Evolutionary conservation across 108 stramenopile genomes (phyloP), one percentile per base, ranked within the genome.

Genomic region (Skeletonema costatum): DNA sequence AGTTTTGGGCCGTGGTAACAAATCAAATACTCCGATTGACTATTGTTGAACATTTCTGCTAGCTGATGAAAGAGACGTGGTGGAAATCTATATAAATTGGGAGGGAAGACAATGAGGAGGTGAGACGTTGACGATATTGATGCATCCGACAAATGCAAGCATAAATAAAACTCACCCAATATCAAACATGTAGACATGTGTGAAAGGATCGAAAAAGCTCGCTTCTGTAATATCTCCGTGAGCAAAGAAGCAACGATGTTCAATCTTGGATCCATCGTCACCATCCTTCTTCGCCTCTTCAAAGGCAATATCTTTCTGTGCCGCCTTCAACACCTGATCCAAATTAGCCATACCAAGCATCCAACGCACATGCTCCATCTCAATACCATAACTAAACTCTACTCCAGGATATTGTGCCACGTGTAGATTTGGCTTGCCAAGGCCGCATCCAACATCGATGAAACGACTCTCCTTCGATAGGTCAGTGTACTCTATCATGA

Each of bases 151-250:
- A 58, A 29, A 56, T 3, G 25, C 19, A 59, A 29, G 25, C 25
- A 25, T 25, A 25, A 38, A 64, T 51, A 8, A 53, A 19, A 82
- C 88, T 81, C 71, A 88, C 83, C 96, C 98, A 74, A 97, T 91
- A 68, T 97, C 96, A 78, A 97, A 98, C 95, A 97, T 97, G 90
- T 99, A 99, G 9, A 98, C 97, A 82, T 99, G 98, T 0, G 98
- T 97, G 73, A 98, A 98, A 1, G 97, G 98, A 85, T 98, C 97
- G 73, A 98, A 96, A 32, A 79, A 90, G 16, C 82, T 83, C 8
- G 94, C 97, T 53, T 85, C 78, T 44, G 80, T 83, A 36, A 99
- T 97, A 83, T 99, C 93, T 25, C 90, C 93, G 64, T 90, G 85
- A 3, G 87, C 81, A 64, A 99, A 94, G 16, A 86, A 68, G 32